phyloP scores from a whole-genome alignment of 805 yeast genomes.

The Naumovozyma baii region DNA sequence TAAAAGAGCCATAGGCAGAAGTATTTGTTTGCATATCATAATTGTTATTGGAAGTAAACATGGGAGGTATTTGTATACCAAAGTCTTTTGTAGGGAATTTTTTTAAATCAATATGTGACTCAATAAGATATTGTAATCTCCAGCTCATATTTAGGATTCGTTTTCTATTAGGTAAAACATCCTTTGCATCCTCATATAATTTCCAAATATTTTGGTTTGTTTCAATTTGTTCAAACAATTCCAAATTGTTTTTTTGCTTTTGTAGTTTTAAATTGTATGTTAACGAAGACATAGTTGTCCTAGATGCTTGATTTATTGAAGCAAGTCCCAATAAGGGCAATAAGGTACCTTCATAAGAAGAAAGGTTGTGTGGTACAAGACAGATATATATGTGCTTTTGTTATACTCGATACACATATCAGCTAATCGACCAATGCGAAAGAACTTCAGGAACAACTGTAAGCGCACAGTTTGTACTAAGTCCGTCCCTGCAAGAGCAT shows the following conservation, averaged over 20 bases:
- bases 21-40: not conserved
- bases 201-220: conserved; percentile 40
- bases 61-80: no score
- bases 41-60: not conserved
- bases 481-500: no score
- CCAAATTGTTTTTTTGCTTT: not conserved
- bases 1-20: conserved; percentile 2
- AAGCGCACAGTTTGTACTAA: no score
- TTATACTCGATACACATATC: no score
- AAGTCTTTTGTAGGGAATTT: no score
- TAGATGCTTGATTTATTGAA: not conserved
- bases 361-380: no score
- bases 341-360: no score
- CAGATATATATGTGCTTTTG: no score
- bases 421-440: not conserved
- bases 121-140: conserved; percentile 34
- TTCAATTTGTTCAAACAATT: not conserved
- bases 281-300: not conserved
- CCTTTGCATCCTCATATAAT: conserved; percentile 69
- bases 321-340: no score
- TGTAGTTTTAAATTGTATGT: not conserved
- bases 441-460: no score
- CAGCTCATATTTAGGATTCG: conserved; percentile 81
- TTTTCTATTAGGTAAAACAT: conserved; percentile 60
- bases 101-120: not conserved